Percentiles rank a stretch among this genome's conserved stretches.
Evolutionary conservation across 306 rosid species (phyloP).

Genomic region (Malus sieversii): DNA sequence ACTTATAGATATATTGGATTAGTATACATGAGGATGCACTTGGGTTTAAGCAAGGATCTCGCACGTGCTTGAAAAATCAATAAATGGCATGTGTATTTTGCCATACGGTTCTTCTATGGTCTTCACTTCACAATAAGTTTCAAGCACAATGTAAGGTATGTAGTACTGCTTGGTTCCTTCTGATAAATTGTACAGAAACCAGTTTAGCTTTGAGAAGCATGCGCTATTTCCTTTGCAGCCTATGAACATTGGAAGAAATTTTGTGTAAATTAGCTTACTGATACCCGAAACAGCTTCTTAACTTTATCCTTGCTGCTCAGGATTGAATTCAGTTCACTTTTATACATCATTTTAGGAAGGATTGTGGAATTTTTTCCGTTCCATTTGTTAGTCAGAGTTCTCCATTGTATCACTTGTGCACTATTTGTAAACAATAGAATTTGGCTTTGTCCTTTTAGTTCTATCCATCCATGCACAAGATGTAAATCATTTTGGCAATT

Average conservation of each 20-base stretch:
- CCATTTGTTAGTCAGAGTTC: not conserved
- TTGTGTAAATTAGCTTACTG: not conserved
- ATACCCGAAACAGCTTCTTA: not conserved
- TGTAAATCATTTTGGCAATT: not conserved
- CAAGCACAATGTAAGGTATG: not conserved
- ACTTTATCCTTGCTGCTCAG: not conserved
- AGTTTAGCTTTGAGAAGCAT: not conserved
- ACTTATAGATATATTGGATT: constrained; percentile 8
- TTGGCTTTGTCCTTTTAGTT: not conserved
- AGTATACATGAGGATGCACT: not conserved
- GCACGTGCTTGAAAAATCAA: not conserved
- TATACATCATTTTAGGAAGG: not conserved
- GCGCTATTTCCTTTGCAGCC: not conserved
- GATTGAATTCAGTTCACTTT: not conserved
- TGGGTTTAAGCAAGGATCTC: not conserved
- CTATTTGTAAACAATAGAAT: not conserved
- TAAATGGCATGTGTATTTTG: not conserved
- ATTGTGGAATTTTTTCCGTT: not conserved
- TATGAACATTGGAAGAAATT: not conserved
- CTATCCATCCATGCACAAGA: not conserved
- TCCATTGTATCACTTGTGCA: not conserved
- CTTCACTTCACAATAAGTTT: not conserved
- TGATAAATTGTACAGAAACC: not conserved
- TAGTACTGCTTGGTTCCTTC: not conserved
- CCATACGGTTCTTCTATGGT: not conserved